phyloP scores from a whole-genome alignment of 441 rosid genomes.

The Melastoma candidum region DNA sequence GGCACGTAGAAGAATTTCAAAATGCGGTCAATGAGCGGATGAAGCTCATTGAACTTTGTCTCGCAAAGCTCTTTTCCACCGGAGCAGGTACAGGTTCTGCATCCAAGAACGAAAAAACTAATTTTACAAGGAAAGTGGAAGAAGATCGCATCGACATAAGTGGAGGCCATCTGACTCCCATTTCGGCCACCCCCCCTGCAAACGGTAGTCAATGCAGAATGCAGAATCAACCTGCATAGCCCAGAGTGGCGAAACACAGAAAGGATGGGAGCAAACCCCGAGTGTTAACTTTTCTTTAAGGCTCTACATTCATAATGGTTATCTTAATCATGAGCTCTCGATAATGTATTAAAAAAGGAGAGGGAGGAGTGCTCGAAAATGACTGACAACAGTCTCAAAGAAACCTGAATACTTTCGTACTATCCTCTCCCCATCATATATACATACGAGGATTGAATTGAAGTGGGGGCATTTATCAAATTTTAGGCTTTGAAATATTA shows the following conservation, averaged over 20 bases:
- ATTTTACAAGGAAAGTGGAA: slow-evolving; percentile 36
- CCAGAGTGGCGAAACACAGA: slow-evolving; percentile 18
- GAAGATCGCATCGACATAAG: slow-evolving; percentile 59
- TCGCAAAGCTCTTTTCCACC: slow-evolving; percentile 52
- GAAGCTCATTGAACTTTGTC: slow-evolving; percentile 77
- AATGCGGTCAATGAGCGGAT: slow-evolving; percentile 78
- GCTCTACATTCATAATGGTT: no score
- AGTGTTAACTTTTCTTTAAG: no score
- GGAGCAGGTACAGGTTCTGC: slow-evolving; percentile 23
- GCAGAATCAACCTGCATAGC: slow-evolving; percentile 72
- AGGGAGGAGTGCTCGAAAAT: no score
- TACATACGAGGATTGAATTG: no score
- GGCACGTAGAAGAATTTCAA: slow-evolving; percentile 71
- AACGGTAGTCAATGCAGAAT: slow-evolving; percentile 38
- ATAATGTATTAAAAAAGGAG: no score
- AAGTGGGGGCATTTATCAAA: no score
- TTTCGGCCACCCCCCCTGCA: slow-evolving; percentile 25
- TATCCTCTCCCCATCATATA: no score
- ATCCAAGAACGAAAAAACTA: slow-evolving; percentile 13
- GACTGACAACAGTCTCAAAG: no score
- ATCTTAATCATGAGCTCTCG: no score
- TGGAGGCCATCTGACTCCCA: slow-evolving; percentile 52
- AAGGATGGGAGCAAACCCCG: no score
- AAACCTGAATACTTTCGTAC: no score
- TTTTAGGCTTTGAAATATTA: no score